Evolutionary conservation across 2,329 filamentous ascomycete species (phyloP), one percentile per base, ranked within the genome.

Genomic region (Pseudocercospora cruenta): DNA sequence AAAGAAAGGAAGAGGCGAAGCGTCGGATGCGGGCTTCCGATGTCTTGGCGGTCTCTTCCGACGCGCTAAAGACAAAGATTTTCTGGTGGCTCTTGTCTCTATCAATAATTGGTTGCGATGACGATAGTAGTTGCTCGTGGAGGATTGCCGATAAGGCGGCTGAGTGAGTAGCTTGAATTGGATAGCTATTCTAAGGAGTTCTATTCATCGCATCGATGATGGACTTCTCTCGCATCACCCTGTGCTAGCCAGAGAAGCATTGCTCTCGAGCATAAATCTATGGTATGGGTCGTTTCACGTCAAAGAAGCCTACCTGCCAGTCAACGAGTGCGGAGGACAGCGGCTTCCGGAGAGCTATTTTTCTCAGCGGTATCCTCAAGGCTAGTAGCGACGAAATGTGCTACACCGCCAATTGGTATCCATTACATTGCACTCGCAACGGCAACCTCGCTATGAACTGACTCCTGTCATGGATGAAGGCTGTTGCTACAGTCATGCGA

Each of bases 11-110:
- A 54, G 51, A 51, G 47, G 47, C 19, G 47, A 51, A 10, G 19
- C 22, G 47, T 51, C 47, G 51, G 21, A 54, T 28, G 22, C 21
- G 51, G 51, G 51, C 51, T 22, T 54, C 51, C 21, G 51, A 54
- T 14, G 51, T 16, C 19, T 24, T 51, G 47, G 22, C 47, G 51
- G 45, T 19, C 22, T 49, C 19, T 54, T 54, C 51, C 51, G 51
- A 26, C 16, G 24, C 51, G 51, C 51, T 54, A 39, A 39, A 31
- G 51, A 28, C 51, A 54, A 54, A 54, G 51, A 54, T 54, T 28
- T 24, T 54, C 24, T 26, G 21, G 12, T 49, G 19, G 45, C 45
- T 39, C 19, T 24, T 24, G 45, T 49, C 45, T 49, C 10, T 21
- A n/a, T 24, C 19, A 24, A 22, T 7, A 24, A 7, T 12, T 22